Evolutionary conservation across 2,329 filamentous ascomycete genomes (phyloP), one percentile per base, ranked within the genome.

Genomic region (Ophiostoma himal-ulmi): DNA sequence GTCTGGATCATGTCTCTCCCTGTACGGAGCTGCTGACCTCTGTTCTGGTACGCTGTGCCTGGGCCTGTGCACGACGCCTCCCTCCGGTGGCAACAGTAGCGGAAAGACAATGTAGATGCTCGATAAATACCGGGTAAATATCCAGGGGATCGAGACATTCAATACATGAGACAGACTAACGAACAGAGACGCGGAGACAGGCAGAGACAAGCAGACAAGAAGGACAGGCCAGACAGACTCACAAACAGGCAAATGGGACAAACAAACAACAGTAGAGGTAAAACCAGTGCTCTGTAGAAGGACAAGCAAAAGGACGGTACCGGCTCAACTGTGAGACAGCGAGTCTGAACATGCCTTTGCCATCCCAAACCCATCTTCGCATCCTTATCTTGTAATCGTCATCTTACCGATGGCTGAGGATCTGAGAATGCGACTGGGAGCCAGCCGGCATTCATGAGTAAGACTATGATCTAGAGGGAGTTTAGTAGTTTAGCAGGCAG

Each of bases 1-100:
- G n/a, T 22, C 62, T 65, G 62, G 36, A 39, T 41, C 62, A 65
- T 65, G 62, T 65, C 62, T 65, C 62, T 65, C 62, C 62, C 62
- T 65, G 62, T 64, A 37, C 22, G 26, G 36, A 39, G 34, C 57
- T 34, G 44, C 44, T 48, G 44, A 48, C 44, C 44, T 48, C 14
- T 48, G 44, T 7, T 3, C 14, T 48, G 14, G 17, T 20, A 13
- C 14, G 17, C 44, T 57, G 48, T 54, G 52, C 22, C 44, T 48
- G 52, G 48, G 8, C 52, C 44, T 57, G 52, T 57, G 52, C 52
- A 22, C 22, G 54, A 60, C 26, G 54, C 54, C 54, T 62, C 57
- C 52, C 52, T 54, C n/a, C 26, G 13, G 20, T 65, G 60, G 30
- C 60, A 36, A 64, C 36, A 10, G 30, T 5, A 37, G 44, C 44